A percentile compares a stretch with the other conserved stretches of the same genome.
These are phyloP conservation scores for Nemania bipapillata DNA, from an alignment of 2,329 filamentous ascomycete species.

Conservation along the genomic window DNA sequence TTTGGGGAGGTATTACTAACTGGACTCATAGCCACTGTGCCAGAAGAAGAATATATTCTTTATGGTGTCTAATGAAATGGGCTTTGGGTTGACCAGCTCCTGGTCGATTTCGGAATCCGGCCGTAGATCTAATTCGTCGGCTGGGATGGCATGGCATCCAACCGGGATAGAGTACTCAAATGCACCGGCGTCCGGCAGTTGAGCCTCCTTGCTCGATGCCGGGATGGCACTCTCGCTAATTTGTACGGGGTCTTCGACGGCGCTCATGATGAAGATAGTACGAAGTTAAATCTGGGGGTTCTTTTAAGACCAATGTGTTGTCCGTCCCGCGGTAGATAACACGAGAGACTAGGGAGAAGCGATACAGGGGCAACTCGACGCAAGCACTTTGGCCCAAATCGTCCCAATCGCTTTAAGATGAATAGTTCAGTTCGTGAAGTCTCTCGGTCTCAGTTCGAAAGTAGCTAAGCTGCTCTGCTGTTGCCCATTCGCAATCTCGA, in stretches of 20 bases:
- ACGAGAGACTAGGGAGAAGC: neutral
- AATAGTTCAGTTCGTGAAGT: neutral
- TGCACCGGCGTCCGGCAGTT: conserved; percentile 6
- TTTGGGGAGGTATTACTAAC: conserved; percentile 24
- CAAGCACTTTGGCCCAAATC: neutral
- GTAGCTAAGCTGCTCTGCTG: conserved; percentile 3
- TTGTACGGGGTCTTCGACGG: conserved; percentile 22
- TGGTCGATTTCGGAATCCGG: conserved; percentile 60
- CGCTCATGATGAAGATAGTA: conserved; percentile 20
- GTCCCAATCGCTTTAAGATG: neutral
- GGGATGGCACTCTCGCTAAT: conserved; percentile 27
- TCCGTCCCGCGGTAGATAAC: neutral
- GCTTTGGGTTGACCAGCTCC: conserved; percentile 54
- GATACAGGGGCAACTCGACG: neutral
- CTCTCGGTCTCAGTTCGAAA: neutral
- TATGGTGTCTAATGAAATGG: conserved; percentile 51
- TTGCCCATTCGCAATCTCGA: conserved; percentile 8
- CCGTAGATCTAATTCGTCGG: conserved; percentile 57
- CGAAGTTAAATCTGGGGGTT: neutral
- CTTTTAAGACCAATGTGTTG: neutral
- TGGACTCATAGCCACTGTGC: conserved; percentile 60
- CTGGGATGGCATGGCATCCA: conserved; percentile 57
- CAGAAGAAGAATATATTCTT: conserved; percentile 71
- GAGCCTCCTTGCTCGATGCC: conserved; percentile 33
- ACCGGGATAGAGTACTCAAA: conserved; percentile 51